phyloP scores from a whole-genome alignment of 192 early-diverging fungal species.

The Entomortierella parvispora region DNA sequence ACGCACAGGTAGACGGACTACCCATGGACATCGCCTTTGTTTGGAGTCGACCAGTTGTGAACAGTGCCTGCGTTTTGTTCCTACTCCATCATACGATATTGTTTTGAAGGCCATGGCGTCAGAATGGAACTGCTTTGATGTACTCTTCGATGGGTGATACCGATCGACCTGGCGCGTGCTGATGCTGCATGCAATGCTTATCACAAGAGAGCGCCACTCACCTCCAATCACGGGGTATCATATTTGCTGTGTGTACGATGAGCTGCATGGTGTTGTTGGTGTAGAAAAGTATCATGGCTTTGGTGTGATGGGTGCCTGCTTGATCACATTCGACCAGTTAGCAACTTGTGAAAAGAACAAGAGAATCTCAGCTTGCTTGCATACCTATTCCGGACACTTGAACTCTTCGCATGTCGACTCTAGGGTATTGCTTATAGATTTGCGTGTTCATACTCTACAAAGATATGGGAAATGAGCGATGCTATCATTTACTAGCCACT shows the following conservation, averaged over 20 bases:
- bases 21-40: constrained; percentile 32
- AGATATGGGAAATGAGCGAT: too few relatives aligned
- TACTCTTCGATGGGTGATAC: not conserved
- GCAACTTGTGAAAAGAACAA: not conserved
- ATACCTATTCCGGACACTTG: not conserved
- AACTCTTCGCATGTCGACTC: not conserved
- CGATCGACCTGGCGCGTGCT: not conserved
- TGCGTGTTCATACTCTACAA: too few relatives aligned
- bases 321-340: not conserved
- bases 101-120: not conserved
- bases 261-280: constrained; percentile 55
- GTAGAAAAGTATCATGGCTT: constrained; percentile 70
- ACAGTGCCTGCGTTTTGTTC: constrained; percentile 69
- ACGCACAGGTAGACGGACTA: constrained; percentile 38
- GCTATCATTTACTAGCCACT: too few relatives aligned
- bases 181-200: too few relatives aligned
- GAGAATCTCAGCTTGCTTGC: not conserved
- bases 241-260: constrained; percentile 72
- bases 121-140: not conserved
- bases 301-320: constrained; percentile 71
- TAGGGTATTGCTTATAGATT: not conserved
- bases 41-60: constrained; percentile 54
- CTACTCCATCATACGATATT: too few relatives aligned
- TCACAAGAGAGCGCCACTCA: constrained; percentile 32
- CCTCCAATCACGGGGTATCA: constrained; percentile 70